phyloP scores from a whole-genome alignment of 805 yeast species.

The Komagataella ulmi region DNA sequence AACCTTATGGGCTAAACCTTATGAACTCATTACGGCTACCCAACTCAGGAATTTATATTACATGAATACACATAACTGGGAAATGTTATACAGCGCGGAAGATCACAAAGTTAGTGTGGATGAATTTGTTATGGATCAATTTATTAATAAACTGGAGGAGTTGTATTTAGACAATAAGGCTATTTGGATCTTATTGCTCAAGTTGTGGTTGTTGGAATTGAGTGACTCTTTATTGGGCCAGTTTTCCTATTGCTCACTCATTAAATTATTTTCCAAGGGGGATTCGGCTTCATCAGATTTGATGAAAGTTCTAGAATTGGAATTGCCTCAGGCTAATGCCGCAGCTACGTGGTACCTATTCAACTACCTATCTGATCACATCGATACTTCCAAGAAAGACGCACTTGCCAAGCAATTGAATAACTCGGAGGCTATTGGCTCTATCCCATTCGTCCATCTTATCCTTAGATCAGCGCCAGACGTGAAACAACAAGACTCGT shows the following conservation, averaged over 20 bases:
- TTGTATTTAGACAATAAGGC: background rate
- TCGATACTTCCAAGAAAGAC: background rate
- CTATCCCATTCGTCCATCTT: conserved; percentile 1
- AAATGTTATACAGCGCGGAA: background rate
- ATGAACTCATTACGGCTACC: background rate
- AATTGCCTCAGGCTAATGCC: background rate
- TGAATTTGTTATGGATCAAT: background rate
- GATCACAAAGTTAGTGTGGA: background rate
- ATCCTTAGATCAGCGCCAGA: background rate
- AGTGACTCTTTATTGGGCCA: conserved; percentile 1
- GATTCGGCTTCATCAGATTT: background rate
- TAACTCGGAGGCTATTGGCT: background rate
- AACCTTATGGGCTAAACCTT: background rate
- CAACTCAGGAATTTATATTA: background rate
- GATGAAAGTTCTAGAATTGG: background rate
- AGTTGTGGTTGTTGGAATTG: conserved; percentile 3
- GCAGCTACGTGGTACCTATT: background rate
- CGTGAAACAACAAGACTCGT: background rate
- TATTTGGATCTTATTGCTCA: background rate
- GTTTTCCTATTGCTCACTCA: background rate
- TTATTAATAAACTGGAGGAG: background rate
- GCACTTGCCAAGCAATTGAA: background rate
- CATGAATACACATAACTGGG: background rate
- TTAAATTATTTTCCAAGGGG: background rate
- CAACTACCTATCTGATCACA: background rate